Base-by-base conservation (phyloP, 2,329 filamentous ascomycete genomes). In the Penicillium rolfsii region DNA sequence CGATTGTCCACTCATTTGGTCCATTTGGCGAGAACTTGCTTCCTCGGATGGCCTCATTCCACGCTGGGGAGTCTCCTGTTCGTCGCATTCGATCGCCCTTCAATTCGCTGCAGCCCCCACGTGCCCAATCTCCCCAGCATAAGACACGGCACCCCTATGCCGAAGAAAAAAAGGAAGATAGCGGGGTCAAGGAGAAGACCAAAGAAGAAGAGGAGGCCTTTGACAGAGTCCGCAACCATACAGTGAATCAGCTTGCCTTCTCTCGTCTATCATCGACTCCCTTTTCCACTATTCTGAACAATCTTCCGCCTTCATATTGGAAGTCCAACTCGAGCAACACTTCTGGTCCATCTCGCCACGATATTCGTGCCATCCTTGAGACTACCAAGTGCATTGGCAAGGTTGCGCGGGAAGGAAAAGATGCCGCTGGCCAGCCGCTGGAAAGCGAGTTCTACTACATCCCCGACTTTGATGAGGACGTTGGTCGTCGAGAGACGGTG, bases 371-470 rank as follows among this genome's bases (percentile, higher is more conserved):
- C 49, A 84, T 96, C 60, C 85, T 98, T 46, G 89, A 93, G 73
- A 81, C 82, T 26, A 90, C 91, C 5, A 77, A 85, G 8, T 97
- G 92, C 73, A 88, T 98, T 64, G 95, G 95, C 50, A 89, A 95
- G 75, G 97, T 99, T 70, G 84, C 85, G 55, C 89, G 95, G 41
- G 89, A 94, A 75, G 95, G 95, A 73, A 99, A 98, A 77, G 95
- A 99, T 74, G 95, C 95, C 5, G 94, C 95, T 0, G 95, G 95
- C 67, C 95, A 97, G 80, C 81, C 89, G 6, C 85, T 99, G 0
- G 94, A 99, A 82, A 96, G 91, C 81, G 93, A 99, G 76, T 98
- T 96, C 76, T 98, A 98, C 79, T 99, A 99, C 73, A 83, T 97
- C 7, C 91, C 93, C 0, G 94, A 98, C 76, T 84, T 87, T 71